These are phyloP conservation scores for Tilletiopsis washingtonensis DNA, from an alignment of 1,284 basidiomycete genomes.

Conservation along the genomic window DNA sequence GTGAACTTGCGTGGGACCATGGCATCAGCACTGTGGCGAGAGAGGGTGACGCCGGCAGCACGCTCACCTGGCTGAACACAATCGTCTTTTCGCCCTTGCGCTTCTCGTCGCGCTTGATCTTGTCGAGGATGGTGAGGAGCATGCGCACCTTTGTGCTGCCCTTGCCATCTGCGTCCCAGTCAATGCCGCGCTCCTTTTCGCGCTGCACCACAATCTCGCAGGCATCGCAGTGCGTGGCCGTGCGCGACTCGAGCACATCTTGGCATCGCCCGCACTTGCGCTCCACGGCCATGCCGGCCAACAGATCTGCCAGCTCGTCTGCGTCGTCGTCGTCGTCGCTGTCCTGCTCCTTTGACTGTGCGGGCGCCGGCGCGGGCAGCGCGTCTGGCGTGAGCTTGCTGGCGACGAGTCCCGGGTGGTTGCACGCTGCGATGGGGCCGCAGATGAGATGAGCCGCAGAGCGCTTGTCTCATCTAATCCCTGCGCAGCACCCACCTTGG, in stretches of 20 bases:
- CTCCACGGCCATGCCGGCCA: conserved; percentile 58
- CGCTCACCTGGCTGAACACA: conserved; percentile 51
- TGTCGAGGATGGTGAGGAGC: conserved; percentile 64
- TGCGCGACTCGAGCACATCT: not conserved
- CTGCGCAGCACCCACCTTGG: conserved; percentile 55
- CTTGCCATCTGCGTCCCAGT: conserved; percentile 57
- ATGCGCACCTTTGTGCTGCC: conserved; percentile 71
- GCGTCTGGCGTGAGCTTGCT: conserved; percentile 17
- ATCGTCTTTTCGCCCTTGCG: conserved; percentile 68
- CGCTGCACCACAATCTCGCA: conserved; percentile 18
- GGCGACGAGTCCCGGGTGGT: conserved; percentile 31
- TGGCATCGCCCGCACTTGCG: conserved; percentile 41
- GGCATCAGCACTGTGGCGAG: conserved; percentile 28
- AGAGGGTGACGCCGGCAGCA: not conserved
- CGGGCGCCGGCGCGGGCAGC: conserved; percentile 5
- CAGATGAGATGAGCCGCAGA: too few species aligned
- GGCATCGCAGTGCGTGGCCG: conserved; percentile 13
- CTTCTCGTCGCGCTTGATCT: conserved; percentile 59
- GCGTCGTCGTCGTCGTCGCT: conserved; percentile 19
- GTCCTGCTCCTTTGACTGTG: not conserved
- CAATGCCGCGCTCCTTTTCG: conserved; percentile 37
- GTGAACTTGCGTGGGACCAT: too few species aligned
- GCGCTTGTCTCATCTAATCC: not conserved
- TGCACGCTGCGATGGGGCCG: conserved; percentile 30
- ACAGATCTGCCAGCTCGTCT: conserved; percentile 68